phyloP scores from a whole-genome alignment of 2,329 filamentous ascomycete genomes.

The Botrytis porri region DNA sequence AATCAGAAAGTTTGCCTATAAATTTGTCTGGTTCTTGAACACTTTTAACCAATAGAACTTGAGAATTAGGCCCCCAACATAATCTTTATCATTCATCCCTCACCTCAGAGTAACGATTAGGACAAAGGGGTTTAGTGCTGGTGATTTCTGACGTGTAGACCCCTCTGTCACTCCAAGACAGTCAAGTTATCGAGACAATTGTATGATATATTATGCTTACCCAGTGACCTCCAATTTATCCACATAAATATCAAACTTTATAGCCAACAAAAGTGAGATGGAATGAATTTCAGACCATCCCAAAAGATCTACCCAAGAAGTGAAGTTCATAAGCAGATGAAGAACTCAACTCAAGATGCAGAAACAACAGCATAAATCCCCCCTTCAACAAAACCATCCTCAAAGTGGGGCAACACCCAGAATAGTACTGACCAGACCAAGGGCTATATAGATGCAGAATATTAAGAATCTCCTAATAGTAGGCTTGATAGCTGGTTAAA shows the following conservation, averaged over 20 bases:
- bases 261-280: background rate
- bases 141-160: background rate
- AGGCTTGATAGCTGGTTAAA: background rate
- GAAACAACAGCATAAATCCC: background rate
- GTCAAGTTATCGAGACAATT: background rate
- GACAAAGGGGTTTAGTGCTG: background rate
- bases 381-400: background rate
- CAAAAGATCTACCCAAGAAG: fast-evolving
- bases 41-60: background rate
- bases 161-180: background rate
- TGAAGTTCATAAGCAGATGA: background rate
- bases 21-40: background rate
- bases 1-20: background rate
- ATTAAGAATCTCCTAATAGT: background rate
- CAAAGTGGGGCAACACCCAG: background rate
- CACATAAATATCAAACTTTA: background rate
- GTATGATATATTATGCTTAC: background rate
- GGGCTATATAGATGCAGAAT: background rate
- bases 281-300: background rate
- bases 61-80: background rate
- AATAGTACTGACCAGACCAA: too few species aligned
- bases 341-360: too few species aligned
- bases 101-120: background rate
- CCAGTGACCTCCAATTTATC: background rate
- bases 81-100: background rate